These are phyloP conservation scores for Entophlyctis luteolus DNA, from an alignment of 192 early-diverging fungal species.

Conservation along the genomic window DNA sequence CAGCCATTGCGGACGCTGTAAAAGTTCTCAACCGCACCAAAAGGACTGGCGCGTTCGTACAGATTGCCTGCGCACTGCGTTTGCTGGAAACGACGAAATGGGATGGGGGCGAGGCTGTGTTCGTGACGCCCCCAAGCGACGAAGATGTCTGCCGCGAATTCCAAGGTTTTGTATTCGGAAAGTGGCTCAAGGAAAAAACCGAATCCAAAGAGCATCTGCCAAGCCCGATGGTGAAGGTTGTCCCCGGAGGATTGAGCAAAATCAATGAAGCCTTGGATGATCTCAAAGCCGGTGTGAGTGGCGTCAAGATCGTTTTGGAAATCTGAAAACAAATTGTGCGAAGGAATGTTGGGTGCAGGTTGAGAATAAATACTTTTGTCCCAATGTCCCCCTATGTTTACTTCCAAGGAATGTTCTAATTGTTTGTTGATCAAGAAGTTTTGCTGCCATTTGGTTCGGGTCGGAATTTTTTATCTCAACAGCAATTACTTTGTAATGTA, in stretches of 20 bases:
- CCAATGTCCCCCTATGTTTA: too few species aligned
- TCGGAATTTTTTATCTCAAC: too few species aligned
- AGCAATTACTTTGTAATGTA: too few species aligned
- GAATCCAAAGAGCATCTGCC: background rate
- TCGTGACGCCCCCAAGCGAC: constrained; percentile 4
- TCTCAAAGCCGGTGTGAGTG: constrained; percentile 13
- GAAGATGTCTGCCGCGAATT: background rate
- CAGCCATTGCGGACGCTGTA: background rate
- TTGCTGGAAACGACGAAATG: constrained; percentile 9
- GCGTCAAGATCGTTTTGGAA: constrained; percentile 15
- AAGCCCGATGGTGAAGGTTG: background rate
- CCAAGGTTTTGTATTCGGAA: background rate
- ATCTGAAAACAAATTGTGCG: constrained; percentile 9
- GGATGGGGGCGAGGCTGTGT: background rate
- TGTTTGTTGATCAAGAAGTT: too few species aligned
- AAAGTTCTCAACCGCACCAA: background rate
- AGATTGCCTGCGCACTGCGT: constrained; percentile 1
- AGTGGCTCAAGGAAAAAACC: constrained; percentile 4
- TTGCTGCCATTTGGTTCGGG: too few species aligned
- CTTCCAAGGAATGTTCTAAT: too few species aligned
- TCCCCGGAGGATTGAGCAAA: constrained; percentile 4
- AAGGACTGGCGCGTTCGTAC: background rate
- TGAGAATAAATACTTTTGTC: too few species aligned
- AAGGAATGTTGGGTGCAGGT: too few species aligned
- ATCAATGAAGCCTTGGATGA: constrained; percentile 2